These are phyloP conservation scores for Chaetomium sp. DNA, from an alignment of 2,329 filamentous ascomycete genomes.

Conservation along the genomic window DNA sequence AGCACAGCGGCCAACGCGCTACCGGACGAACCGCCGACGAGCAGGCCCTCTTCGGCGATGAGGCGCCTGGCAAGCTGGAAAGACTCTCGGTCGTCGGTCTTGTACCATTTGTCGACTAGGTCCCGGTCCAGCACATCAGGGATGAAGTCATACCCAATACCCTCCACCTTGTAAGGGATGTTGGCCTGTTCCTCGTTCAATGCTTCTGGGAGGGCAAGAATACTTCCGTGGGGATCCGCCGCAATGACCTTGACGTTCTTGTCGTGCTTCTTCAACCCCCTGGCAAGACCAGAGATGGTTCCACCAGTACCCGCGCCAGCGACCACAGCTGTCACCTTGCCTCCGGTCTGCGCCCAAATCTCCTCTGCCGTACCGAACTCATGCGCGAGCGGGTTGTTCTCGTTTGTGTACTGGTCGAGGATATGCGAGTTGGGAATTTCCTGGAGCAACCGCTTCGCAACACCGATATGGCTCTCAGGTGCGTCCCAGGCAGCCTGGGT, in stretches of 20 bases:
- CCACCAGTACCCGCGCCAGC: constrained; percentile 93
- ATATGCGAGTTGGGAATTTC: constrained; percentile 97
- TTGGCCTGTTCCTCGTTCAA: constrained; percentile 78
- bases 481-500: constrained; percentile 92
- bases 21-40: constrained; percentile 90
- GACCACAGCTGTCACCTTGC: constrained; percentile 74
- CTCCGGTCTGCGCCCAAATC: constrained; percentile 86
- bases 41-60: constrained; percentile 87
- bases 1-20: constrained; percentile 55
- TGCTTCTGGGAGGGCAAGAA: constrained; percentile 72
- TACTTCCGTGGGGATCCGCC: constrained; percentile 86
- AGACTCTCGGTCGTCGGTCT: constrained; percentile 88
- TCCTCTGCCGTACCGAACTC: constrained; percentile 93
- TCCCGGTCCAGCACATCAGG: constrained; percentile 83
- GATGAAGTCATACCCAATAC: constrained; percentile 97
- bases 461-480: constrained; percentile 94
- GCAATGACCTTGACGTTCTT: constrained; percentile 79
- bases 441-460: constrained; percentile 82
- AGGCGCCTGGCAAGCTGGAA: constrained; percentile 85
- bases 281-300: constrained; percentile 84
- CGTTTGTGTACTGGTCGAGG: constrained; percentile 89
- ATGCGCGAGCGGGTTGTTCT: constrained; percentile 87
- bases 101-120: constrained; percentile 90
- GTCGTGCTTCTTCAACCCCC: constrained; percentile 83
- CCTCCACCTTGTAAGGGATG: constrained; percentile 92